Evolutionary conservation across 352 stramenopile species (phyloP).

Genomic region (Pythium insidiosum): DNA sequence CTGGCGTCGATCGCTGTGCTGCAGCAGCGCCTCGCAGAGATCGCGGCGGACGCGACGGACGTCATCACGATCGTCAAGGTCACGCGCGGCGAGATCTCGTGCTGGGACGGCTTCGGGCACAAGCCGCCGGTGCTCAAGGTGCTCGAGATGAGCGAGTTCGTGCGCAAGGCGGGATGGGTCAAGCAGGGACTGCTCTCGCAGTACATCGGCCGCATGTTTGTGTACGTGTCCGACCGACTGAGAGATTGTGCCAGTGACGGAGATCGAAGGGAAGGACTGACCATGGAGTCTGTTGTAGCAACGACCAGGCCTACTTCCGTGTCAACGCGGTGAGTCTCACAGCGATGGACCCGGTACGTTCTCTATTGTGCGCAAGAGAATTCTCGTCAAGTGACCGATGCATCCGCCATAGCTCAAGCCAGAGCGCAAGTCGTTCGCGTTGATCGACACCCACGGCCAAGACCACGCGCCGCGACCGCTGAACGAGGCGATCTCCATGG

Average conservation of each 20-base stretch:
- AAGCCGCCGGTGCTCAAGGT: conserved; percentile 40
- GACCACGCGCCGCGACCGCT: conserved; percentile 39
- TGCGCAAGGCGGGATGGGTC: conserved; percentile 56
- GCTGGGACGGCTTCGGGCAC: conserved; percentile 46
- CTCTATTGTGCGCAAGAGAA: too few relatives aligned
- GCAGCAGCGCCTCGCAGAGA: conserved; percentile 36
- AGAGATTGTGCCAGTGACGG: neutral
- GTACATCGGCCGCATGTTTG: conserved; percentile 60
- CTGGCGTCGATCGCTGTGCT: conserved; percentile 29
- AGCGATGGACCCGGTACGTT: conserved; percentile 33
- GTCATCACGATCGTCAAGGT: conserved; percentile 72
- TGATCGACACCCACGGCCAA: conserved; percentile 44
- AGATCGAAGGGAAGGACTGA: neutral
- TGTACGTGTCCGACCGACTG: conserved; percentile 19
- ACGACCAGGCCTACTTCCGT: conserved; percentile 37
- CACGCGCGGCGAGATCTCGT: conserved; percentile 66
- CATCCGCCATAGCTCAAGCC: conserved; percentile 29
- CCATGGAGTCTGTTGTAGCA: conserved; percentile 13
- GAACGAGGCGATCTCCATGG: conserved; percentile 41
- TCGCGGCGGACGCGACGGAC: conserved; percentile 41
- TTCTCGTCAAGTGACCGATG: neutral
- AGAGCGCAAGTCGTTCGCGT: conserved; percentile 39
- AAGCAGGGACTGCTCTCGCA: conserved; percentile 67
- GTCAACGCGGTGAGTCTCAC: conserved; percentile 39
- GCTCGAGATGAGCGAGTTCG: conserved; percentile 69